A percentile compares a stretch with the other conserved stretches of the same genome.
Conservation (phyloP, 108 stramenopile species). For the Skeletonema costatum region DNA sequence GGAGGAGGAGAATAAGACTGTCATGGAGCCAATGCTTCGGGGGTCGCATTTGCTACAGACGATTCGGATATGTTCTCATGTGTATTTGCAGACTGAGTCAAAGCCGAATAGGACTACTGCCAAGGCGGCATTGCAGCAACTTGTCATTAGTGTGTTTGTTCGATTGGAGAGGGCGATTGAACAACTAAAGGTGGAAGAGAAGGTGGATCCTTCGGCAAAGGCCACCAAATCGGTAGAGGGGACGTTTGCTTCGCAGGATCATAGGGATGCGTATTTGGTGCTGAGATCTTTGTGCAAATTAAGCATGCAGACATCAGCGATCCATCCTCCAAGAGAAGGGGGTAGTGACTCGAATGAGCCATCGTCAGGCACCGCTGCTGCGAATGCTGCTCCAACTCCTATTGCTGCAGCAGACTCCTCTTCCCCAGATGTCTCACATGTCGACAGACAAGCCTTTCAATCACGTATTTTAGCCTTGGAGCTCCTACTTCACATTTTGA, state of each 20-base stretch:
- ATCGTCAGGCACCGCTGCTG: background rate
- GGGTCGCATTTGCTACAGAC: constrained; percentile 89
- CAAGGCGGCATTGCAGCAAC: constrained; percentile 93
- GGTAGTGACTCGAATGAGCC: constrained; percentile 14
- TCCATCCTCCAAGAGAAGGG: background rate
- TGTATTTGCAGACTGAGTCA: constrained; percentile 86
- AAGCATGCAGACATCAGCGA: constrained; percentile 71
- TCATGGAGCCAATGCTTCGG: constrained; percentile 65
- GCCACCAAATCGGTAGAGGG: background rate
- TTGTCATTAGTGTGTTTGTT: constrained; percentile 88
- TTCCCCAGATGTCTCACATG: constrained; percentile 23
- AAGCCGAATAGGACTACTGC: constrained; percentile 94
- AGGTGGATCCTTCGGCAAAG: background rate
- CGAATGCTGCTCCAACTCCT: background rate
- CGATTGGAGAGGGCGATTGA: constrained; percentile 72
- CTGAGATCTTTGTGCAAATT: constrained; percentile 95
- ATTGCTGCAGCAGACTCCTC: constrained; percentile 3
- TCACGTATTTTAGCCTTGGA: constrained; percentile 94
- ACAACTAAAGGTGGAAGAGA: constrained; percentile 15
- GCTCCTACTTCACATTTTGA: constrained; percentile 89
- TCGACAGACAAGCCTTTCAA: constrained; percentile 74
- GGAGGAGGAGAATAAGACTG: background rate
- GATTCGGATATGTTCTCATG: constrained; percentile 92
- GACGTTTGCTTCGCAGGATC: constrained; percentile 84
- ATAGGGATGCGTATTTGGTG: constrained; percentile 95